These are phyloP conservation scores for Pseudopithomyces chartarum DNA, from an alignment of 2,329 filamentous ascomycete genomes.

Conservation along the genomic window DNA sequence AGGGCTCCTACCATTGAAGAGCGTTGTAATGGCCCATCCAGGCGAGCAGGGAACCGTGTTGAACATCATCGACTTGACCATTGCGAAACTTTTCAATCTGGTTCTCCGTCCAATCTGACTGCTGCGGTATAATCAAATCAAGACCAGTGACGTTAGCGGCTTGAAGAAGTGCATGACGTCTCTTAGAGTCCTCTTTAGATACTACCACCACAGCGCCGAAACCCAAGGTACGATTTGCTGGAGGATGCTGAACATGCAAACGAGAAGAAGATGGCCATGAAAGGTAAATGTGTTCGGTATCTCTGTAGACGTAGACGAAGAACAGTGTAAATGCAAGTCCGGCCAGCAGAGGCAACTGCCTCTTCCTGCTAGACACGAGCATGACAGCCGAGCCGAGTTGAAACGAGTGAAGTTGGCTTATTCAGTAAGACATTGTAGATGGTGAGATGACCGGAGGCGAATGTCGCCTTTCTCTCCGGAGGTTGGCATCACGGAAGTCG, in stretches of 20 bases:
- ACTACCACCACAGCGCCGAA: slow-evolving; percentile 51
- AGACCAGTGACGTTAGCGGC: slow-evolving; percentile 50
- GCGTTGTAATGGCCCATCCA: slow-evolving; percentile 52
- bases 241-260: slow-evolving; percentile 27
- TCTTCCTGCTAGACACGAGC: slow-evolving; percentile 40
- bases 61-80: slow-evolving; percentile 38
- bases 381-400: slow-evolving; percentile 20
- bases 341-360: slow-evolving; percentile 36
- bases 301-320: slow-evolving; percentile 34
- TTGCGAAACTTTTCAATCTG: slow-evolving; percentile 47
- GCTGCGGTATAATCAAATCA: slow-evolving; percentile 49
- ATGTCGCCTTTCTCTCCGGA: neutral
- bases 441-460: slow-evolving; percentile 5
- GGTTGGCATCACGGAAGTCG: neutral
- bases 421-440: slow-evolving; percentile 25
- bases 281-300: slow-evolving; percentile 34
- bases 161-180: slow-evolving; percentile 47
- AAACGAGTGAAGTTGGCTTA: neutral
- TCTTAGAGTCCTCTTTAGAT: slow-evolving; percentile 45
- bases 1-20: slow-evolving; percentile 44
- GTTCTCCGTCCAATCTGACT: slow-evolving; percentile 49
- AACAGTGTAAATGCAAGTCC: slow-evolving; percentile 30
- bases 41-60: slow-evolving; percentile 48
- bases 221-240: slow-evolving; percentile 44
- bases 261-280: slow-evolving; percentile 34